Evolutionary conservation across 176 grass and related monocot genomes (phyloP).

Genomic region (Bolboschoenus planiculmis): DNA sequence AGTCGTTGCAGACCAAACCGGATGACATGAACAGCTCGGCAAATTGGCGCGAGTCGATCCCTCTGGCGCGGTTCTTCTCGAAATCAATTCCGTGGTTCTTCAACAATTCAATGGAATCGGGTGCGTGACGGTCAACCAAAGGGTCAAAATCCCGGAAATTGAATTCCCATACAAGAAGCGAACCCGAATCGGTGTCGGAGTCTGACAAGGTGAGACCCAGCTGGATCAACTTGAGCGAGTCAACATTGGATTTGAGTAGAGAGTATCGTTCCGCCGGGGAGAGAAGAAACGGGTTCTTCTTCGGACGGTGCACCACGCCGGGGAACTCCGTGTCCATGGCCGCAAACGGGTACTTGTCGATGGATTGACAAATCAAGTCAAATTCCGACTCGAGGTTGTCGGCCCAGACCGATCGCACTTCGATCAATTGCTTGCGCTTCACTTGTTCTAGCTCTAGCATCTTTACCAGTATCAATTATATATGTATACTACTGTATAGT

Average conservation of each 20-base stretch:
- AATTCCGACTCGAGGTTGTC: conserved; percentile 71
- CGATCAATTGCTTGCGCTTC: conserved; percentile 8
- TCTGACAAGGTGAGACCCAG: conserved; percentile 61
- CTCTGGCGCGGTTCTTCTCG: conserved; percentile 36
- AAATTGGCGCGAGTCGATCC: conserved; percentile 33
- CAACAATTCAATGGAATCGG: conserved; percentile 45
- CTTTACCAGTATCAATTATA: not conserved
- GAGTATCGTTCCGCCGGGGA: conserved; percentile 49
- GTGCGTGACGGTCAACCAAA: conserved; percentile 45
- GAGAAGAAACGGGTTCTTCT: conserved; percentile 36
- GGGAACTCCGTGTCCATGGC: conserved; percentile 99
- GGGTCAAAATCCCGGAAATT: conserved; percentile 89
- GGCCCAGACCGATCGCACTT: conserved; percentile 71
- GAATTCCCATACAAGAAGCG: conserved; percentile 56
- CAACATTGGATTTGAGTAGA: conserved; percentile 59
- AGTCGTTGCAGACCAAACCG: conserved; percentile 49
- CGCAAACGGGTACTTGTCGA: conserved; percentile 47
- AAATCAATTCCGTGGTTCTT: conserved; percentile 56
- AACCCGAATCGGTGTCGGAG: conserved; percentile 11
- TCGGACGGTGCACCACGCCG: conserved; percentile 44
- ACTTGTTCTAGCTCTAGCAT: not conserved
- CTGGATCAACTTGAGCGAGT: conserved; percentile 87
- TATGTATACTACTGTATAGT: not conserved
- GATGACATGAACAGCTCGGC: conserved; percentile 64
- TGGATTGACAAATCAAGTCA: conserved; percentile 34